Evolutionary conservation across 768 basidiomycete genomes (phyloP), one percentile per base, ranked within the genome.

Genomic region (Agrocybe pediades): DNA sequence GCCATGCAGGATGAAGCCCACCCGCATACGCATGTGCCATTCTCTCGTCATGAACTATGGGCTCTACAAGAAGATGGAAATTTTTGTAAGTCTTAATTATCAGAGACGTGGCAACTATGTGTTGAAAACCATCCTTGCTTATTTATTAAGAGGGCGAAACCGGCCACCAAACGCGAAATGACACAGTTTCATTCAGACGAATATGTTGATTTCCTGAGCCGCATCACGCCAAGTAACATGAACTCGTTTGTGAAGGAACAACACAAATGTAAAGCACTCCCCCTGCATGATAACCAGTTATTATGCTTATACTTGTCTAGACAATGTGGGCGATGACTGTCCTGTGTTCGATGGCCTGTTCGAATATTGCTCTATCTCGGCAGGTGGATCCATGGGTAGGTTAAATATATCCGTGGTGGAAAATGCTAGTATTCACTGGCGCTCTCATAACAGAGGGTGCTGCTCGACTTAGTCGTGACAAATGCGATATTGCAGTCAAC

Each of bases 21-120:
- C 96, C 19, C 83, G 97, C 29, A 97, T 98, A 77, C 87, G 96
- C 62, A 99, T 99, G 97, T 98, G 95, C 68, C 97, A 99, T 74
- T 95, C 95, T 9, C 80, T 99, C 48, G 97, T 99, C 51, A 99
- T 99, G 97, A 99, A 98, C 73, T 98, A 98, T 70, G 95, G 95
- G 17, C 74, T 99, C 16, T 99, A 99, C 78, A 98, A 98, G 74
- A 95, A 95, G 74, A 99, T 99, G 97, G 97, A 99, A 72, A 99
- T 99, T 60, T 99, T 98, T 63, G 97, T 98, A 66, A 62, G 97
- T 80, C 46, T 51, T 16, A 17, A n/a, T 30, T 25, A 26, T 41
- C 39, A 24, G 25, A 13, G 7, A 16, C 45, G n/a, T 43, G 33
- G 49, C 54, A 26, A 47, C 58, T 6, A 33, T 52, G 23, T 54